Percentiles rank a stretch among this genome's conserved stretches.
Conservation (phyloP, 495 filamentous ascomycete genomes). For the Endocarpon pusillum region DNA sequence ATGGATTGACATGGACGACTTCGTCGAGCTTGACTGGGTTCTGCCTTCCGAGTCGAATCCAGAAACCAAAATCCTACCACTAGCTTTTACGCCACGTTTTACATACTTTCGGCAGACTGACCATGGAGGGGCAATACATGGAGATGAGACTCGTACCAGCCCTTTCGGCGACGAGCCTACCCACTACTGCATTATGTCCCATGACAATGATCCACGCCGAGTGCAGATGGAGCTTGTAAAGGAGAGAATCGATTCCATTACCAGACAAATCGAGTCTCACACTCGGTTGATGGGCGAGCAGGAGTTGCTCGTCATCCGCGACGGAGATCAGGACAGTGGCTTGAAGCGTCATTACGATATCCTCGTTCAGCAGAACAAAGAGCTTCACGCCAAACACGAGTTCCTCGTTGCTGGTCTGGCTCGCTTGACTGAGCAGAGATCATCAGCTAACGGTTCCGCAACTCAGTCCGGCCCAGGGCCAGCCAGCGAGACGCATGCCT, state of each 20-base stretch:
- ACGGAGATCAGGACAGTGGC: constrained; percentile 32
- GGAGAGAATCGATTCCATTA: constrained; percentile 58
- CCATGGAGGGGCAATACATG: constrained; percentile 49
- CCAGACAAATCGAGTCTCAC: constrained; percentile 59
- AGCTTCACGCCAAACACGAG: constrained; percentile 52
- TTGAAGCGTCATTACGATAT: constrained; percentile 44
- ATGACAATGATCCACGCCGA: constrained; percentile 76
- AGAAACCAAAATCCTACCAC: constrained; percentile 78
- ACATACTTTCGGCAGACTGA: constrained; percentile 98
- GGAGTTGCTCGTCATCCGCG: constrained; percentile 40
- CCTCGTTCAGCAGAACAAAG: constrained; percentile 50
- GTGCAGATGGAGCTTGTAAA: constrained; percentile 79
- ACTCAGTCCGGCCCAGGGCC: constrained; percentile 30
- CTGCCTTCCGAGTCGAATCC: constrained; percentile 80
- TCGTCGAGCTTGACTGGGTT: constrained; percentile 94
- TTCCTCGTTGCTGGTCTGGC: constrained; percentile 63
- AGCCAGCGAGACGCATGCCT: too few species aligned
- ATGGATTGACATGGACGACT: constrained; percentile 99
- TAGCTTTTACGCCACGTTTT: constrained; percentile 82
- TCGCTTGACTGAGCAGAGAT: constrained; percentile 32
- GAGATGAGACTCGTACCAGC: constrained; percentile 56
- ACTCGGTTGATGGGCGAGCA: constrained; percentile 45
- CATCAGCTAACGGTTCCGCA: constrained; percentile 10
- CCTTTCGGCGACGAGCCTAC: constrained; percentile 83
- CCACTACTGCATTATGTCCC: constrained; percentile 88